Evolutionary conservation across 495 filamentous ascomycete genomes (phyloP).

Genomic region (Jackrogersella minutella): DNA sequence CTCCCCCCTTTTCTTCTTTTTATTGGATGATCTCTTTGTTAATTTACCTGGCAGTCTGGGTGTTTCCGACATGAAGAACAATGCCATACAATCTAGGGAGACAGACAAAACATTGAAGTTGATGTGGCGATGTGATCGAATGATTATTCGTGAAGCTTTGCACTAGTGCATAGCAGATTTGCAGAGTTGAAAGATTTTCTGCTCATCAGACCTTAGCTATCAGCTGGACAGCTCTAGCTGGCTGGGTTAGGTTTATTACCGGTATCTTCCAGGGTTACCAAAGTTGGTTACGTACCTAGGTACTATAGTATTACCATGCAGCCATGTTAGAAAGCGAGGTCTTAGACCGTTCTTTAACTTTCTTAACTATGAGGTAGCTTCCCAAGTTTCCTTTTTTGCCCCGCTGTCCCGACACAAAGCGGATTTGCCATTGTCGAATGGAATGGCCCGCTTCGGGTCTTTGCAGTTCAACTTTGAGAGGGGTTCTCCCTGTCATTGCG

Average conservation of each 20-base stretch:
- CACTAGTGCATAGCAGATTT: slow-evolving; percentile 7
- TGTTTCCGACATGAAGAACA: background rate
- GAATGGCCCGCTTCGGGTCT: background rate
- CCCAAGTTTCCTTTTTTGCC: too few relatives aligned
- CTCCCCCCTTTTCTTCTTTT: background rate
- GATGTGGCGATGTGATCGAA: too few relatives aligned
- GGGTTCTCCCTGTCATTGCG: slow-evolving; percentile 29
- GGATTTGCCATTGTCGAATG: slow-evolving; percentile 15
- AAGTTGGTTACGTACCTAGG: slow-evolving; percentile 4
- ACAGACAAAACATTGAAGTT: background rate
- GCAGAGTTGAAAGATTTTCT: slow-evolving; percentile 5
- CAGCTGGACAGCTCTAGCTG: too few relatives aligned
- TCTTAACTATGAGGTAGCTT: background rate
- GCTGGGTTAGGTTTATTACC: too few relatives aligned
- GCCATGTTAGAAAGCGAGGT: too few relatives aligned
- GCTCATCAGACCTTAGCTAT: slow-evolving; percentile 14
- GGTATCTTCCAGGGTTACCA: too few relatives aligned
- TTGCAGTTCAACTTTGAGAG: too few relatives aligned
- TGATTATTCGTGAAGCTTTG: background rate
- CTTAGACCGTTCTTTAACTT: background rate
- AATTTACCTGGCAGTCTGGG: too few relatives aligned
- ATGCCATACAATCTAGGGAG: too few relatives aligned
- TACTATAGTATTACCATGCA: too few relatives aligned
- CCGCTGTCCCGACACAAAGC: slow-evolving; percentile 29
- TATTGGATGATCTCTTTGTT: background rate